Evolutionary conservation across 306 rosid species (phyloP).

Genomic region (Purshia tridentata): DNA sequence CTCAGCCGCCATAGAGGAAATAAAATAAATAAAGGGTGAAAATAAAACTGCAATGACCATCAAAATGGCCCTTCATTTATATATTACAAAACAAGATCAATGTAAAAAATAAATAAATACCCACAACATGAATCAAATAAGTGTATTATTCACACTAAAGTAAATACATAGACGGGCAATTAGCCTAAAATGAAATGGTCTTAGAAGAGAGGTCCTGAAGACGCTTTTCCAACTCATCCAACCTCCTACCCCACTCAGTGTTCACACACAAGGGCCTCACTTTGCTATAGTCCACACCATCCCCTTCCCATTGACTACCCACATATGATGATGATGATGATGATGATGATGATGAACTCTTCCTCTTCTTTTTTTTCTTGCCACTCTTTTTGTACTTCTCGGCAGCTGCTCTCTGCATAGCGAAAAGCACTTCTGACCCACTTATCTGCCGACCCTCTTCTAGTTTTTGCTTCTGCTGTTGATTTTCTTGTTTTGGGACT

Average conservation of each 20-base stretch:
- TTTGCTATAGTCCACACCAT: slow-evolving; percentile 25
- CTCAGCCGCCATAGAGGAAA: no score
- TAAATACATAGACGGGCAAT: not conserved
- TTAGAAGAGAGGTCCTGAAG: slow-evolving; percentile 53
- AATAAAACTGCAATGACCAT: no score
- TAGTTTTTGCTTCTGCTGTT: slow-evolving; percentile 12
- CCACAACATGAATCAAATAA: not conserved
- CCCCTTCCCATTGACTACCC: slow-evolving; percentile 25
- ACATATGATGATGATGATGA: slow-evolving; percentile 36
- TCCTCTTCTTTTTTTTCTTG: slow-evolving; percentile 33
- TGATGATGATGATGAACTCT: slow-evolving; percentile 14
- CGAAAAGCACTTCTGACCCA: slow-evolving; percentile 72
- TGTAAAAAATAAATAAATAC: not conserved
- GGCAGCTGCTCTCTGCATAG: slow-evolving; percentile 55
- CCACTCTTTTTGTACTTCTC: slow-evolving; percentile 21
- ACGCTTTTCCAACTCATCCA: slow-evolving; percentile 57
- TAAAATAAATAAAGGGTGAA: no score
- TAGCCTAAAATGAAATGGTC: slow-evolving; percentile 26
- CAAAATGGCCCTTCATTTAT: no score
- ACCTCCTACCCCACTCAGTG: slow-evolving; percentile 45
- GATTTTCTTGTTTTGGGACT: slow-evolving; percentile 2
- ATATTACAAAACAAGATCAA: not conserved
- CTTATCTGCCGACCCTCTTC: slow-evolving; percentile 35
- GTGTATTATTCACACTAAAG: not conserved
- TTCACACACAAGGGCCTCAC: slow-evolving; percentile 50